These are phyloP conservation scores for Trichoderma sp. DNA, from an alignment of 2,329 filamentous ascomycete genomes.

Conservation along the genomic window DNA sequence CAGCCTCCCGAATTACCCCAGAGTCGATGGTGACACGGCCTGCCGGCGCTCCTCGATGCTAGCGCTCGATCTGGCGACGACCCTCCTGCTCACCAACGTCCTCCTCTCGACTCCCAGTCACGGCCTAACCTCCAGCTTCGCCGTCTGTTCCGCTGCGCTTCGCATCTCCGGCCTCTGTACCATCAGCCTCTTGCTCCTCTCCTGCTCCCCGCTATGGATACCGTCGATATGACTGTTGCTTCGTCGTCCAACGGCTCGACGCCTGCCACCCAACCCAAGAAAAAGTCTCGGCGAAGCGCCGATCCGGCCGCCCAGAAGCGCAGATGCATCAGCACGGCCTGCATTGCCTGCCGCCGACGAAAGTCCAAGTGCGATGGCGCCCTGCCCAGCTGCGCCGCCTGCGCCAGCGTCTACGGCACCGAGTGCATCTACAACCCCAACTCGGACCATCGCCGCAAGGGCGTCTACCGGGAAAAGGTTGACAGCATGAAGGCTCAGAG, in stretches of 20 bases:
- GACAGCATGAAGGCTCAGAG: constrained; percentile 85
- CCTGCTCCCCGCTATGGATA: constrained; percentile 1
- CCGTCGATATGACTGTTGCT: constrained; percentile 1
- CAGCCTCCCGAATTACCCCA: background rate
- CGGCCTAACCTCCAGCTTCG: background rate
- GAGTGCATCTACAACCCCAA: constrained; percentile 94
- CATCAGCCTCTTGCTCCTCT: background rate
- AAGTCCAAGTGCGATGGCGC: constrained; percentile 94
- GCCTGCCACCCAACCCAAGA: constrained; percentile 41
- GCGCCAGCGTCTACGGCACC: constrained; percentile 87
- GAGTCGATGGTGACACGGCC: constrained; percentile 22
- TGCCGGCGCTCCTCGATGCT: constrained; percentile 7
- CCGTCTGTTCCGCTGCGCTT: background rate
- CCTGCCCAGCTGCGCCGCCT: constrained; percentile 90
- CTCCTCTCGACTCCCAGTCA: background rate
- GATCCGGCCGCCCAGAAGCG: constrained; percentile 63
- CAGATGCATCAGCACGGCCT: constrained; percentile 81
- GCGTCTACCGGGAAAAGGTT: constrained; percentile 92
- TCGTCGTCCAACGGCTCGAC: constrained; percentile 12
- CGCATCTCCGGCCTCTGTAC: background rate
- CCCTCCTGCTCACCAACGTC: background rate
- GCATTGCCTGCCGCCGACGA: constrained; percentile 74
- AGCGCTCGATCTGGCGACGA: constrained; percentile 3
- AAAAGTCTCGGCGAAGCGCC: constrained; percentile 54
- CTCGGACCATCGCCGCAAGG: constrained; percentile 93